Conservation (phyloP, 2,329 filamentous ascomycete species). For the Colletotrichum melonis region DNA sequence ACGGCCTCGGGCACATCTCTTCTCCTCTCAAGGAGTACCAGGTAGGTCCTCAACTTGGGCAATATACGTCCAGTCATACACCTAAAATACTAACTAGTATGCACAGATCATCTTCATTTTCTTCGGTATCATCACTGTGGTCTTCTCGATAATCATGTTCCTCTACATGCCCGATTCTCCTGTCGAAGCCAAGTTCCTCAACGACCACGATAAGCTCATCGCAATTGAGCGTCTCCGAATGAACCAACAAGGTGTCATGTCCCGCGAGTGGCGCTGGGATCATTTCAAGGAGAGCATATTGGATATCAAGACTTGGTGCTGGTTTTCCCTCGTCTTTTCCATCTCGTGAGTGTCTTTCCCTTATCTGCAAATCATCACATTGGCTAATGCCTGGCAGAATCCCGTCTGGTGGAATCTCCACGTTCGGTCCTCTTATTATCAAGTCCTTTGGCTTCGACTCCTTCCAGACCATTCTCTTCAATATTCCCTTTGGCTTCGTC, state of each 20-base stretch:
- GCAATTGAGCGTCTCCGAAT: conserved; percentile 67
- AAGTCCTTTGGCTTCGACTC: conserved; percentile 66
- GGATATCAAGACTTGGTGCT: conserved; percentile 56
- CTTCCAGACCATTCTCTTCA: conserved; percentile 69
- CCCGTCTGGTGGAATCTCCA: conserved; percentile 67
- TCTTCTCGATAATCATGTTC: conserved; percentile 60
- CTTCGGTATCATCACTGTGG: conserved; percentile 63
- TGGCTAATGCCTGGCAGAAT: conserved; percentile 45
- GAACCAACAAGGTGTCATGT: conserved; percentile 59
- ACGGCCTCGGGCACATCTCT: conserved; percentile 64
- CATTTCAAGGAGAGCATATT: conserved; percentile 51
- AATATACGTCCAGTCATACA: too few relatives aligned
- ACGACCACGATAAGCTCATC: conserved; percentile 65
- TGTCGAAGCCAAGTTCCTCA: conserved; percentile 67
- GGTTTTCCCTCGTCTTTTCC: conserved; percentile 58
- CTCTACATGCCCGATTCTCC: conserved; percentile 73
- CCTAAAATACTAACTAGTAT: not conserved
- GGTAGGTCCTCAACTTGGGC: conserved; percentile 41
- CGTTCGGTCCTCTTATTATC: conserved; percentile 69
- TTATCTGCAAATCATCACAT: too few relatives aligned
- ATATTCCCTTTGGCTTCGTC: conserved; percentile 70
- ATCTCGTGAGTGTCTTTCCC: conserved; percentile 63
- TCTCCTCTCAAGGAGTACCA: conserved; percentile 57
- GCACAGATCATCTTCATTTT: conserved; percentile 64
- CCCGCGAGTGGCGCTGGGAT: conserved; percentile 52